Evolutionary conservation across 2,329 filamentous ascomycete species (phyloP).

Genomic region (Massarina eburnea): DNA sequence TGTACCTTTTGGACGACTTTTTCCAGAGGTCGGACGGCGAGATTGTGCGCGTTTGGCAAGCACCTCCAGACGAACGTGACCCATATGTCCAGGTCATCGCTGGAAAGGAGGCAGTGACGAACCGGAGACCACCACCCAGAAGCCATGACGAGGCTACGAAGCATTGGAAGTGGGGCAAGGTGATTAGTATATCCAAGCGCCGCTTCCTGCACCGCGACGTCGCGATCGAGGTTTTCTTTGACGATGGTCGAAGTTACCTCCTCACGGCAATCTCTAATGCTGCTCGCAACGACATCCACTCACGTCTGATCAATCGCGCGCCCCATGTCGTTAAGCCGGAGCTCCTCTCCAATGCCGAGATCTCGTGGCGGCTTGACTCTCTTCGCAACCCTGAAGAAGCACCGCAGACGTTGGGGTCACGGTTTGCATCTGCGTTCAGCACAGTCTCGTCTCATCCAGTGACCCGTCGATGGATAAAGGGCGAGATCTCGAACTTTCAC

Average conservation of each 20-base stretch:
- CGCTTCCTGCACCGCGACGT: conserved; percentile 95
- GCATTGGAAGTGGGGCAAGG: conserved; percentile 91
- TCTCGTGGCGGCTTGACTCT: conserved; percentile 88
- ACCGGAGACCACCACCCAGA: conserved; percentile 33
- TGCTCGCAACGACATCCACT: conserved; percentile 77
- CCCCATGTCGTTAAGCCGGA: conserved; percentile 75
- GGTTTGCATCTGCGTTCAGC: conserved; percentile 91
- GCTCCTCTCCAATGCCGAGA: conserved; percentile 74
- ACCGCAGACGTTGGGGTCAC: conserved; percentile 73
- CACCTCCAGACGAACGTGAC: conserved; percentile 87
- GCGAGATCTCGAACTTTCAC: conserved; percentile 97
- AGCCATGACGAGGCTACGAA: conserved; percentile 69
- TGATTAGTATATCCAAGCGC: conserved; percentile 93
- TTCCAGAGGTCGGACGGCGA: conserved; percentile 95
- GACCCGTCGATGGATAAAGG: conserved; percentile 86
- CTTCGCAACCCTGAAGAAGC: conserved; percentile 68
- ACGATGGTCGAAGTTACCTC: conserved; percentile 92
- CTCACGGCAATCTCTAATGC: conserved; percentile 77
- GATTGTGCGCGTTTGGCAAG: conserved; percentile 95
- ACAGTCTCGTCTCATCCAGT: conserved; percentile 78
- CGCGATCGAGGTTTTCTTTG: conserved; percentile 95
- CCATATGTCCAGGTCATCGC: conserved; percentile 94
- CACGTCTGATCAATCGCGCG: conserved; percentile 74
- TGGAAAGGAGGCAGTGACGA: conserved; percentile 66
- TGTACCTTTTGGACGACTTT: conserved; percentile 95